Conservation (phyloP, 2,329 filamentous ascomycete genomes). For the Exophiala bonariae region DNA sequence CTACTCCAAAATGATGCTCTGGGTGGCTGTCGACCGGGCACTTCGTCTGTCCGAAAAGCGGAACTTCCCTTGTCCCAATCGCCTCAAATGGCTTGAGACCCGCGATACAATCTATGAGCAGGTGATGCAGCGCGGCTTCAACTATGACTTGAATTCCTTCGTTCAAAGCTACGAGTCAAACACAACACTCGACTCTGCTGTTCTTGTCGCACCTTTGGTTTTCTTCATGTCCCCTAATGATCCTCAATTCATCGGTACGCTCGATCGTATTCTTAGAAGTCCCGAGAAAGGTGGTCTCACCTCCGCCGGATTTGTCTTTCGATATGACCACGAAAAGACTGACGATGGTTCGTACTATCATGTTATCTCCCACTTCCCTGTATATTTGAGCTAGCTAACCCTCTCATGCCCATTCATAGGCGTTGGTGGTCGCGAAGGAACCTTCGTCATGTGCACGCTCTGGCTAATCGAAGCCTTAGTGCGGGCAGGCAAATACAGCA, state of each 20-base stretch:
- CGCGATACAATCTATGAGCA: constrained; percentile 71
- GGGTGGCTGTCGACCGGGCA: constrained; percentile 77
- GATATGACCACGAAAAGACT: constrained; percentile 68
- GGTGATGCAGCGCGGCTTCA: constrained; percentile 77
- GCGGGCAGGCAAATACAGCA: constrained; percentile 37
- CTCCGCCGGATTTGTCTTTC: constrained; percentile 72
- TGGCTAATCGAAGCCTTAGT: constrained; percentile 80
- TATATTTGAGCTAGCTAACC: not conserved
- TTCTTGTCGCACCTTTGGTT: constrained; percentile 74
- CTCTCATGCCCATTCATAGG: constrained; percentile 45
- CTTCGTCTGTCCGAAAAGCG: constrained; percentile 73
- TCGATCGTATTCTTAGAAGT: constrained; percentile 69
- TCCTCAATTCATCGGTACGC: constrained; percentile 70
- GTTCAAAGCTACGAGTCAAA: constrained; percentile 74
- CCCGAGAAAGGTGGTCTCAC: constrained; percentile 75
- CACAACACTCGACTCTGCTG: constrained; percentile 70
- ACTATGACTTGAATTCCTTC: constrained; percentile 67
- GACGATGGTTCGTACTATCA: constrained; percentile 61
- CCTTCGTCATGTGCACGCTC: constrained; percentile 80
- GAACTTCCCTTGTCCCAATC: constrained; percentile 72
- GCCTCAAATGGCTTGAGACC: constrained; percentile 64
- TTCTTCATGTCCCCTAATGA: constrained; percentile 80
- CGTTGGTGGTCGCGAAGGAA: constrained; percentile 72
- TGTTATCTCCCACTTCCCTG: constrained; percentile 14
- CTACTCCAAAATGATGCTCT: constrained; percentile 81